Evolutionary conservation across 139 green algal genomes (phyloP), one percentile per base, ranked within the genome.

Genomic region (Coelastrella sp.): DNA sequence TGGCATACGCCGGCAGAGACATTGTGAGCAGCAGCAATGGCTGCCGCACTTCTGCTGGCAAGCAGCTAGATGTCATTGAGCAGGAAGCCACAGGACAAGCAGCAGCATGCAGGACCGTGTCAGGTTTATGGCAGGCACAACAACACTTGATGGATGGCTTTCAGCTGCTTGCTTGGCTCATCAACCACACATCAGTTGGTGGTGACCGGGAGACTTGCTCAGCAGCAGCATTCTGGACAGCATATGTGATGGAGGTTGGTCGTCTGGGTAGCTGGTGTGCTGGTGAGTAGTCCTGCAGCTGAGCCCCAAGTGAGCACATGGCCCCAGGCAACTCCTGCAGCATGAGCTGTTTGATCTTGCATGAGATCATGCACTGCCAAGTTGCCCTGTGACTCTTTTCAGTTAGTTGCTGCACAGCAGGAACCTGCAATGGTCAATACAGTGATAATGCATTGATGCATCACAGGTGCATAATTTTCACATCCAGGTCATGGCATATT

Each of bases 51-150:
- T 6, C 4, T 27, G 11, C 49, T 14, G 6, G 7, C 70, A 83
- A 20, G 76, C 76, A 66, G 49, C 35, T 61, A 49, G 35, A 49
- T 49, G 35, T 49, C 35, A 49, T 49, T 49, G 35, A 49, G 35
- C 35, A 49, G 35, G 35, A 49, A 49, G 35, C 35, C 35, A 49
- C 35, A 49, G 35, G 35, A 49, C 35, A 49, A 83, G 56, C 56
- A 89, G 70, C 85, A 84, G 85, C 85, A 84, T 1, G 20, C 74
- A 81, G 58, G 27, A 59, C 74, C 19, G 74, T 81, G 14, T 76
- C 68, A 27, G 68, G 68, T 24, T 1, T 27, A 24, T n/a, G 68
- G 68, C 68, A 89, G 65, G 20, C 70, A 25, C 70, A 72, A 72
- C 73, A 84, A 22, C 72, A 83, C 19, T 27, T 27, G 25, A 8